phyloP scores from a whole-genome alignment of 2,329 filamentous ascomycete genomes.

The Penicillium verrucosum region DNA sequence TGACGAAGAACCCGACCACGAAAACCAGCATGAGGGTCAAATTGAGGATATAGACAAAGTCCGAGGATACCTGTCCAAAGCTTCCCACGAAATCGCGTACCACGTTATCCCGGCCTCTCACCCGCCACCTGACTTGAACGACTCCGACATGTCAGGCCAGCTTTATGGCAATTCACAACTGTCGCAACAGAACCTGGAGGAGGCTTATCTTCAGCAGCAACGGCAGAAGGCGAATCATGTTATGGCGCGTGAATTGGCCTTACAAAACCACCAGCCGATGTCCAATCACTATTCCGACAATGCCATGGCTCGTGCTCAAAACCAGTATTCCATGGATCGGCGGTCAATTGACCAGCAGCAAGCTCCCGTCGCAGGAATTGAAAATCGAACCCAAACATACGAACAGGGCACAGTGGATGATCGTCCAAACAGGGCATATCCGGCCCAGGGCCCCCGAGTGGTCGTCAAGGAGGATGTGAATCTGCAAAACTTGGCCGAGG shows the following conservation, averaged over 20 bases:
- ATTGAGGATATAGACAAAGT: slow-evolving; percentile 63
- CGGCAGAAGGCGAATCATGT: slow-evolving; percentile 47
- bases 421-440: slow-evolving; percentile 57
- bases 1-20: slow-evolving; percentile 42
- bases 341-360: slow-evolving; percentile 44
- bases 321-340: slow-evolving; percentile 42
- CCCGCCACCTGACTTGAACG: slow-evolving; percentile 52
- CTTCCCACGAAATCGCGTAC: slow-evolving; percentile 66
- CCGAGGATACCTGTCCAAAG: slow-evolving; percentile 61
- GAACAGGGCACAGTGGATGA: slow-evolving; percentile 49
- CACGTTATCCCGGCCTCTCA: slow-evolving; percentile 64
- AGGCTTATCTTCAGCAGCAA: slow-evolving; percentile 57
- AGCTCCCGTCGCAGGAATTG: slow-evolving; percentile 52
- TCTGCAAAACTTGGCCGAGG: slow-evolving; percentile 42
- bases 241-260: slow-evolving; percentile 52
- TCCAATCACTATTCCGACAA: slow-evolving; percentile 48
- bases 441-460: slow-evolving; percentile 56
- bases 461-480: slow-evolving; percentile 43
- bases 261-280: slow-evolving; percentile 60
- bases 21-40: slow-evolving; percentile 49
- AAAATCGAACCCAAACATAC: slow-evolving; percentile 49
- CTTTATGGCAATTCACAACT: slow-evolving; percentile 51
- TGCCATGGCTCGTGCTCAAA: slow-evolving; percentile 40
- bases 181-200: slow-evolving; percentile 56
- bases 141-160: slow-evolving; percentile 43